Evolutionary conservation across 495 filamentous ascomycete genomes (phyloP), one percentile per base, ranked within the genome.

Genomic region (Aspergillus carlsbadensis): DNA sequence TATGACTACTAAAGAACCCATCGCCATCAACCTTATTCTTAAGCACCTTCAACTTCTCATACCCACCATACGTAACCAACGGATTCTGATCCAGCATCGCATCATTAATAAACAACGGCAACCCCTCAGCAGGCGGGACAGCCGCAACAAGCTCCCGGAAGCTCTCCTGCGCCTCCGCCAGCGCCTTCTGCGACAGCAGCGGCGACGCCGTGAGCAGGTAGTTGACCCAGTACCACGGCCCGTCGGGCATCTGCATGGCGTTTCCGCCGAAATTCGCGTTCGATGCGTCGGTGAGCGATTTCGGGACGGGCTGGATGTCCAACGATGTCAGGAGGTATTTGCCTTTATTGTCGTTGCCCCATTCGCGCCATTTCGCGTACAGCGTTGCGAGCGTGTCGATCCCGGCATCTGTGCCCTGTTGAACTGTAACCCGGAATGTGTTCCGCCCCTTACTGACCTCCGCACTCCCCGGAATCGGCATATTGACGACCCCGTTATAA

Each of bases 21-120:
- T 56, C 53, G 1, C 43, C 34, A 34, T 56, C 53, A 22, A 48
- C 47, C 35, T 29, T 47, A 5, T 33, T 35, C 44, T 56, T 56
- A 15, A 56, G 40, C n/a, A 10, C 44, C 53, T 56, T 48, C 43
- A 56, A 31, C 44, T 37, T 37, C 44, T 37, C 34, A 56, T 56
- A 56, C 15, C 53, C 53, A n/a, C 35, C 53, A 22, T 48, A 56
- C 13, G 53, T 56, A 14, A 11, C 11, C 34, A 56, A n/a, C 33
- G 53, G 53, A 39, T 48, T 42, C 44, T 56, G 53, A 34, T 56
- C 53, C 8, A 14, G n/a, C 13, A 20, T 20, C 11, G 53, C 53
- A 33, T 56, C 53, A 21, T 56, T 56, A n/a, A 56, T 48, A 18
- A 56, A 56, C 21, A 56, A 17, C 44, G 53, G 53, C 42, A 56